Base-by-base conservation (phyloP, 441 rosid genomes). In the Daphne laureola region DNA sequence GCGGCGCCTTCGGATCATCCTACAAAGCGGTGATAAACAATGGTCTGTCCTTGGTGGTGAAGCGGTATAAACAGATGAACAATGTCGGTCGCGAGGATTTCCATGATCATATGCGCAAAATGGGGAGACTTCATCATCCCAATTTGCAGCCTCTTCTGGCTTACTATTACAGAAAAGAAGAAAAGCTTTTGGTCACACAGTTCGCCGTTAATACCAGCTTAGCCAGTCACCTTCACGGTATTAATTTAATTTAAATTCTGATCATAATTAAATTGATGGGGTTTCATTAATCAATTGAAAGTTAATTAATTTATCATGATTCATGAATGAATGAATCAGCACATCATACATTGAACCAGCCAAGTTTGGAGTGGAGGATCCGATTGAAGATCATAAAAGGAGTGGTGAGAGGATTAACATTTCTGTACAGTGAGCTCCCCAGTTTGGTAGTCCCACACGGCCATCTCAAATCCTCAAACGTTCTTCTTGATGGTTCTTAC, bases 391-490 rank as follows among this genome's bases (percentile, higher is more conserved):
- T 90, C 54, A 73, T 84, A 16, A 83, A 72, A 78, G 98, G 96
- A 63, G 92, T 88, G 9, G 79, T 95, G 0, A 73, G 61, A 57
- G 96, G 95, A 0, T 58, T 91, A 57, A 79, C 72, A 17, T 77
- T 82, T 65, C 93, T 88, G 21, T 76, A 73, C 73, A 61, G 66
- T 53, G 84, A 78, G 16, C 75, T 87, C 26, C 81, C 95, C 0
- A 62, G 21, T 46, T 13, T 74, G 25, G 42, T 79, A 12, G 68
- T 86, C 3, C 90, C 95, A 35, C 95, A 84, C 41, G 98, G 95
- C 8, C 92, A 88, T 70, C 82, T 87, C 31, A 88, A 87, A 67
- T 87, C 98, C 15, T 87, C 94, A 44, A 92, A 92, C 48, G 94
- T 92, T 9, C 73, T 92, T 12, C 78, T 92, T 8, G 77, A 80